These are phyloP conservation scores for Ogataea naganishii DNA, from an alignment of 805 yeast genomes.

Conservation along the genomic window DNA sequence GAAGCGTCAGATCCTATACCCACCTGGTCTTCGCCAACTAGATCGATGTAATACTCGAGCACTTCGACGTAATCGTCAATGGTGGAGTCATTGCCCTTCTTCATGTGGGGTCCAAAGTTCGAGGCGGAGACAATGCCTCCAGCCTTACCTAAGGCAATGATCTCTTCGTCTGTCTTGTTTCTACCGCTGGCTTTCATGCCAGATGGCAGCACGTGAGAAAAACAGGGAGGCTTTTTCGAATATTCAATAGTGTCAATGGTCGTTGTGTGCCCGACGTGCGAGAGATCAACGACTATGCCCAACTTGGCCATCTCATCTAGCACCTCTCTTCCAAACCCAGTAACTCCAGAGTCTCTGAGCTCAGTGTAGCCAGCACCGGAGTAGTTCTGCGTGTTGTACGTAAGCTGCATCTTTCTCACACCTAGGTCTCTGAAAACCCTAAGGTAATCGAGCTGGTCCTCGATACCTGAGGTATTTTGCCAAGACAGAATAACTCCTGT, in stretches of 20 bases:
- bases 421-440: constrained; percentile 11
- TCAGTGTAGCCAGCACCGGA: constrained; percentile 15
- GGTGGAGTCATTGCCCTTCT: constrained; percentile 20
- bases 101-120: constrained; percentile 13
- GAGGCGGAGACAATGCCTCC: constrained; percentile 15
- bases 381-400: constrained; percentile 13
- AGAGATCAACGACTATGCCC: constrained; percentile 41
- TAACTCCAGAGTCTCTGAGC: constrained; percentile 25
- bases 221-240: constrained; percentile 22
- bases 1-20: constrained; percentile 40
- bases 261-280: constrained; percentile 38
- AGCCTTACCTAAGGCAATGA: constrained; percentile 10
- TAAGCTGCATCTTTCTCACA: constrained; percentile 12
- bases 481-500: constrained; percentile 12
- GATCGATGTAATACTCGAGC: constrained; percentile 28
- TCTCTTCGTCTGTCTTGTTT: constrained; percentile 13
- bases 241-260: constrained; percentile 29
- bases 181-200: constrained; percentile 11
- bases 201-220: constrained; percentile 11
- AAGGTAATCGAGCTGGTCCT: constrained; percentile 11
- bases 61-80: constrained; percentile 38
- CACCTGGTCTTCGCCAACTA: constrained; percentile 39
- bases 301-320: constrained; percentile 38
- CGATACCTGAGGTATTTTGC: constrained; percentile 13
- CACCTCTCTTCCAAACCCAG: constrained; percentile 30